A percentile compares a stretch with the other conserved stretches of the same genome.
phyloP scores from a whole-genome alignment of 139 green algal species.

The Zygnema circumcarinatum region DNA sequence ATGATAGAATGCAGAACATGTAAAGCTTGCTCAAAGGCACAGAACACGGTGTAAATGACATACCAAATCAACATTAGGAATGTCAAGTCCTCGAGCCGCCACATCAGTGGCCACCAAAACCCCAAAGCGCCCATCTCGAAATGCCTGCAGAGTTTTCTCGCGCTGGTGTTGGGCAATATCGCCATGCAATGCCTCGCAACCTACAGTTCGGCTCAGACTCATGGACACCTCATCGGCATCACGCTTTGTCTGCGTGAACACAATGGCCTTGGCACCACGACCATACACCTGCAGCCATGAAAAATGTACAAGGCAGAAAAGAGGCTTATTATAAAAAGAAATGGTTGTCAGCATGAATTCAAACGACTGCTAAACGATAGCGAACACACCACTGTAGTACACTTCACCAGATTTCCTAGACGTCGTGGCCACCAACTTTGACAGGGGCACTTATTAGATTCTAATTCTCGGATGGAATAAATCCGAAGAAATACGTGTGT shows the following conservation, averaged over 20 bases:
- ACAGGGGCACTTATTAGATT: too few species aligned
- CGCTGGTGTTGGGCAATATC: constrained; percentile 69
- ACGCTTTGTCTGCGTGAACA: constrained; percentile 84
- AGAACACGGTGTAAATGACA: too few species aligned
- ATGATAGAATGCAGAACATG: too few species aligned
- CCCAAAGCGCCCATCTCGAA: constrained; percentile 65
- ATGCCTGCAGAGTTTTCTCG: constrained; percentile 66
- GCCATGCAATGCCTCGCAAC: constrained; percentile 68
- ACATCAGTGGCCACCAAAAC: constrained; percentile 75
- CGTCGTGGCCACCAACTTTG: too few species aligned
- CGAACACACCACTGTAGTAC: neutral
- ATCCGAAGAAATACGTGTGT: too few species aligned
- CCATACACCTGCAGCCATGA: constrained; percentile 69
- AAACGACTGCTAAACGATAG: neutral
- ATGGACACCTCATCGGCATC: constrained; percentile 67
- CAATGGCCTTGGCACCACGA: constrained; percentile 78
- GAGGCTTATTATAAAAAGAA: too few species aligned
- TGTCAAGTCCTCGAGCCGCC: constrained; percentile 70
- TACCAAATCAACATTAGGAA: constrained; percentile 70
- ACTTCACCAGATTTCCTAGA: neutral
- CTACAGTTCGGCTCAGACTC: constrained; percentile 30
- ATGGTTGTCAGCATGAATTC: constrained; percentile 15
- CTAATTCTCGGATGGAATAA: too few species aligned
- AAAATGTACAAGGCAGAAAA: too few species aligned
- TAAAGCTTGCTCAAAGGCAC: too few species aligned